Base-by-base conservation (phyloP, 1,139 yeast genomes). In the Geotrichum siamense region DNA sequence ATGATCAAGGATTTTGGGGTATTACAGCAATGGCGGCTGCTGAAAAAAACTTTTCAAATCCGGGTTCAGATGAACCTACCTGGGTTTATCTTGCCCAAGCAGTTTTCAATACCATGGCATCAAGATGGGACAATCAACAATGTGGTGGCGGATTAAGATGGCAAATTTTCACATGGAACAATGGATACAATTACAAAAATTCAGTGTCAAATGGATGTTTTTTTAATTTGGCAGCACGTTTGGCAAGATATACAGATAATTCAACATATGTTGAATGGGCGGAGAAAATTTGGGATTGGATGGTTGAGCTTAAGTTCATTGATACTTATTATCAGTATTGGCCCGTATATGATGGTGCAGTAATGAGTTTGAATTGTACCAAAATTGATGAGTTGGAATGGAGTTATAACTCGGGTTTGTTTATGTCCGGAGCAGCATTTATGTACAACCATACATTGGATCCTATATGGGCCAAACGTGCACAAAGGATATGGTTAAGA, bases 111-210 rank as follows among this genome's bases (percentile, higher is more conserved):
- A 82, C 94, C 26, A 87, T 89, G 96, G 76, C 85, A 32, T 65
- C 75, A 30, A 75, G 96, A 63, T 89, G 97, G 97, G 96, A 89
- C 59, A 55, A 62, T 6, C 69, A 60, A 2, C 57, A 73, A 45
- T 89, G 97, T 65, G 75, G 73, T 43, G 97, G 97, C 48, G 97
- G 97, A 1, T 71, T 89, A 50, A 75, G 96, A 67, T 89, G 97
- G 97, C 97, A 89, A 67, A 89, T 89, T 60, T 89, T 84, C 69
- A 76, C 83, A 49, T 89, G 95, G 94, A 89, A 89, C 62, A 73
- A 87, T 8, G 97, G 97, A 53, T 89, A 87, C 62, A 83, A 84
- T 63, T 89, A 89, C 62, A 89, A 89, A 65, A 89, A 89, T 63
- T 71, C 94, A 8, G 93, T 89, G 48, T 78, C 94, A 17, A 89